Percentiles rank a stretch among this genome's conserved stretches.
These are phyloP conservation scores for Leersia perrieri DNA, from an alignment of 176 grass and related monocot species.

Conservation along the genomic window DNA sequence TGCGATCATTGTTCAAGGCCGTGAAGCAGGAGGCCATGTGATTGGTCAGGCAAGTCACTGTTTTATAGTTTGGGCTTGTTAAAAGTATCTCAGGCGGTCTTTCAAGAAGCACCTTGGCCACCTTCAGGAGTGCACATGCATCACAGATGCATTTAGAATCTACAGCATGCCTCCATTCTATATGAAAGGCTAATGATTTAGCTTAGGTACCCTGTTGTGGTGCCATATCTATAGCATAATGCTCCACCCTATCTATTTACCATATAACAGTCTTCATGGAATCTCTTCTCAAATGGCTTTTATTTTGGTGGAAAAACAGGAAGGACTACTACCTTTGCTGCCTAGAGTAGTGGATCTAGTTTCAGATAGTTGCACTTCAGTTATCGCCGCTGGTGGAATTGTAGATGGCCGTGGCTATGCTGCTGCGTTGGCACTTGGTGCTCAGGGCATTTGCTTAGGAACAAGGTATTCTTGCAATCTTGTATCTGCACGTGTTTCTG, in stretches of 20 bases:
- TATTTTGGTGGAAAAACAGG: slow-evolving; percentile 42
- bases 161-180: not conserved
- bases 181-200: slow-evolving; percentile 6
- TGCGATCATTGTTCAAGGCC: slow-evolving; percentile 88
- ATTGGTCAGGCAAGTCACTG: slow-evolving; percentile 66
- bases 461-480: slow-evolving; percentile 56
- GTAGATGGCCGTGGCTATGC: slow-evolving; percentile 87
- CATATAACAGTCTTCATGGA: not conserved
- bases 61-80: slow-evolving; percentile 11
- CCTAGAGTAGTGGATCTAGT: slow-evolving; percentile 78
- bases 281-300: slow-evolving; percentile 18
- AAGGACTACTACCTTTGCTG: slow-evolving; percentile 69
- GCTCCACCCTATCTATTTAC: not conserved
- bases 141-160: slow-evolving; percentile 17
- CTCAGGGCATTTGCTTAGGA: slow-evolving; percentile 79
- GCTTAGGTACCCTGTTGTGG: not conserved
- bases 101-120: not conserved
- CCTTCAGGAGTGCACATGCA: not conserved
- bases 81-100: not conserved
- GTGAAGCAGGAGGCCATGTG: slow-evolving; percentile 86
- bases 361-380: slow-evolving; percentile 47
- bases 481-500: not conserved
- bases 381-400: slow-evolving; percentile 78
- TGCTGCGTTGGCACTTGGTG: slow-evolving; percentile 77
- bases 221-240: not conserved